Percentiles rank a stretch among this genome's conserved stretches.
phyloP scores from a whole-genome alignment of 495 filamentous ascomycete species.

The Trichoderma gamsii region DNA sequence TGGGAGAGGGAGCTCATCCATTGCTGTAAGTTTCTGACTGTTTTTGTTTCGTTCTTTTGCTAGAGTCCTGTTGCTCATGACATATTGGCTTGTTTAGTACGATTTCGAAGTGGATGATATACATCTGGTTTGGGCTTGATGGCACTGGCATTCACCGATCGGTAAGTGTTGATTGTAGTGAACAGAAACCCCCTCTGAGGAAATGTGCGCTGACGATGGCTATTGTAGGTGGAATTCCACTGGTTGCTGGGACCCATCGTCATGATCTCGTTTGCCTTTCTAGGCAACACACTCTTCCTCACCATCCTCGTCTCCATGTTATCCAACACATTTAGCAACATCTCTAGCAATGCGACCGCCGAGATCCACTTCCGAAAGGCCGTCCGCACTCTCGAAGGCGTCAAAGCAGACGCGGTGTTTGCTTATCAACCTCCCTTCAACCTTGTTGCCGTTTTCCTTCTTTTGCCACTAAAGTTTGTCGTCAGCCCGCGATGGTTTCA shows the following conservation, averaged over 20 bases:
- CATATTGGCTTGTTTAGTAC: slow-evolving; percentile 31
- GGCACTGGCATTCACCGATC: slow-evolving; percentile 64
- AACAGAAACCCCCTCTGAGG: background rate
- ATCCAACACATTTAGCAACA: slow-evolving; percentile 62
- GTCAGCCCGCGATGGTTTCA: slow-evolving; percentile 68
- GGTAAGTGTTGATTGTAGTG: slow-evolving; percentile 25
- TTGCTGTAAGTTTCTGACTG: slow-evolving; percentile 29
- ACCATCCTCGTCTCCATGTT: slow-evolving; percentile 73
- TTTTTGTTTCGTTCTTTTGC: background rate
- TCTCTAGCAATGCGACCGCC: slow-evolving; percentile 57
- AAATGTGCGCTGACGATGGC: background rate
- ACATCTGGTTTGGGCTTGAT: slow-evolving; percentile 74
- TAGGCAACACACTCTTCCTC: slow-evolving; percentile 71
- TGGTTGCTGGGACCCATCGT: slow-evolving; percentile 58
- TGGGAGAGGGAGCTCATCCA: slow-evolving; percentile 44
- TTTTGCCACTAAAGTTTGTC: slow-evolving; percentile 60
- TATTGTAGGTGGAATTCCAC: slow-evolving; percentile 51
- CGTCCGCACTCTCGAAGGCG: slow-evolving; percentile 69
- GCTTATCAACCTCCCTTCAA: slow-evolving; percentile 71
- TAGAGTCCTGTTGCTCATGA: slow-evolving; percentile 19
- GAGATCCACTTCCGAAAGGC: slow-evolving; percentile 67
- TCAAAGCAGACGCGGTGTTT: slow-evolving; percentile 68
- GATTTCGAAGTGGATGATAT: slow-evolving; percentile 75
- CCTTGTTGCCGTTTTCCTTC: slow-evolving; percentile 55
- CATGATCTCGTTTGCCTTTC: slow-evolving; percentile 66